Evolutionary conservation across 169 alveolate species (phyloP).

Genomic region (Eimeria zaria): DNA sequence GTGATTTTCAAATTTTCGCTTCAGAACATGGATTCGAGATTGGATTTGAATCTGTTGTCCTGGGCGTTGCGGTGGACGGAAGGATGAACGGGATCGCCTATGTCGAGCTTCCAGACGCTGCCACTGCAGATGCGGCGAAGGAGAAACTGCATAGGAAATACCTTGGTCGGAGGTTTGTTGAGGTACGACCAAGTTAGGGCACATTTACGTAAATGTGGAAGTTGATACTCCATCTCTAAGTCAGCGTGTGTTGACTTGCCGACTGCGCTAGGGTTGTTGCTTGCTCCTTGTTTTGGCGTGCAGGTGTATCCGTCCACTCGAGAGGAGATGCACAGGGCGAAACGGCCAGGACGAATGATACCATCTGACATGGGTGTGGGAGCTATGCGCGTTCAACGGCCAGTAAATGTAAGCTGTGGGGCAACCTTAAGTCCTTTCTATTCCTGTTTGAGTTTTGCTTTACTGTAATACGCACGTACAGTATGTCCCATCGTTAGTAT

Average conservation of each 20-base stretch:
- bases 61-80: conserved; percentile 84
- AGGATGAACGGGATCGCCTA: conserved; percentile 85
- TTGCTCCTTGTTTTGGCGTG: neutral
- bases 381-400: conserved; percentile 72
- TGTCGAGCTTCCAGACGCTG: conserved; percentile 81
- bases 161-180: conserved; percentile 80
- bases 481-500: neutral
- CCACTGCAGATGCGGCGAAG: conserved; percentile 81
- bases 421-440: neutral
- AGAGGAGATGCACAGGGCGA: conserved; percentile 78
- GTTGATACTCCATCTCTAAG: neutral
- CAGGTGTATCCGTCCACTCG: conserved; percentile 82
- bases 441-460: neutral
- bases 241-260: too few relatives aligned
- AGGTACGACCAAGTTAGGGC: conserved; percentile 48
- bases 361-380: conserved; percentile 71
- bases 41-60: conserved; percentile 71
- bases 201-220: too few relatives aligned
- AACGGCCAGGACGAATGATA: conserved; percentile 68
- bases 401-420: conserved; percentile 37
- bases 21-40: conserved; percentile 81
- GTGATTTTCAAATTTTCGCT: neutral
- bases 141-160: conserved; percentile 74
- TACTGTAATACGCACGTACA: neutral
- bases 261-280: conserved; percentile 2